These are phyloP conservation scores for Aschersonia sp. DNA, from an alignment of 2,329 filamentous ascomycete genomes.

Conservation along the genomic window DNA sequence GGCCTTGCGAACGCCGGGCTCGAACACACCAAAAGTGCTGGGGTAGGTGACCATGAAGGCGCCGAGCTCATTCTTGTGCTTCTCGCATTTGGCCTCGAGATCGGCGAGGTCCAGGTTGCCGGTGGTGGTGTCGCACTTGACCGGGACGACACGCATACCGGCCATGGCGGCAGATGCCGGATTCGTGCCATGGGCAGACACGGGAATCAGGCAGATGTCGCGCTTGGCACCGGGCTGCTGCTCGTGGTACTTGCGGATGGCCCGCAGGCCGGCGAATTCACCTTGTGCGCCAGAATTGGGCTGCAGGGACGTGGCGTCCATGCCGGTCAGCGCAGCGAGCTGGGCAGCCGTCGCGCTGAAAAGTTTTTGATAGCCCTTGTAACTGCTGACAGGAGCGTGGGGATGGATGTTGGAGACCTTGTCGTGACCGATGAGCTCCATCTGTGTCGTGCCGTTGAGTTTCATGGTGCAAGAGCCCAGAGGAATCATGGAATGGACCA, in stretches of 20 bases:
- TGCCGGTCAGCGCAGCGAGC: conserved; percentile 72
- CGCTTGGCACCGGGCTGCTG: conserved; percentile 53
- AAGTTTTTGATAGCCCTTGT: conserved; percentile 54
- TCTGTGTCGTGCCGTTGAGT: conserved; percentile 85
- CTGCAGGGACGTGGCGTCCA: conserved; percentile 78
- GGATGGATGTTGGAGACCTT: conserved; percentile 72
- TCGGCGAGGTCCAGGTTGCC: conserved; percentile 84
- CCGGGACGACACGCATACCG: conserved; percentile 81
- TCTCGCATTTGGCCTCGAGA: conserved; percentile 74
- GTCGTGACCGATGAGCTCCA: conserved; percentile 70
- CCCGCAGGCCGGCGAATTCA: conserved; percentile 79
- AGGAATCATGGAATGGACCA: conserved; percentile 95
- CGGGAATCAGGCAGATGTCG: conserved; percentile 86
- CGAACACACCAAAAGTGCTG: conserved; percentile 88
- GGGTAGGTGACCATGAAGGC: conserved; percentile 98
- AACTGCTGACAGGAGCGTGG: conserved; percentile 49
- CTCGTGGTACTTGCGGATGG: conserved; percentile 76
- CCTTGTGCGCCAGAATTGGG: conserved; percentile 95
- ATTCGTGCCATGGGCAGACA: conserved; percentile 92
- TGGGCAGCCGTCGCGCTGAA: conserved; percentile 61
- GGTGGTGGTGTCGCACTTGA: conserved; percentile 79
- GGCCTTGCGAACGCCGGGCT: conserved; percentile 73
- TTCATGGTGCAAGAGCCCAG: conserved; percentile 98
- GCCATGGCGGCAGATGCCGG: conserved; percentile 92
- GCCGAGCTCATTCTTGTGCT: conserved; percentile 71